These are phyloP conservation scores for Eudorina sp. DNA, from an alignment of 139 green algal species.

Conservation along the genomic window DNA sequence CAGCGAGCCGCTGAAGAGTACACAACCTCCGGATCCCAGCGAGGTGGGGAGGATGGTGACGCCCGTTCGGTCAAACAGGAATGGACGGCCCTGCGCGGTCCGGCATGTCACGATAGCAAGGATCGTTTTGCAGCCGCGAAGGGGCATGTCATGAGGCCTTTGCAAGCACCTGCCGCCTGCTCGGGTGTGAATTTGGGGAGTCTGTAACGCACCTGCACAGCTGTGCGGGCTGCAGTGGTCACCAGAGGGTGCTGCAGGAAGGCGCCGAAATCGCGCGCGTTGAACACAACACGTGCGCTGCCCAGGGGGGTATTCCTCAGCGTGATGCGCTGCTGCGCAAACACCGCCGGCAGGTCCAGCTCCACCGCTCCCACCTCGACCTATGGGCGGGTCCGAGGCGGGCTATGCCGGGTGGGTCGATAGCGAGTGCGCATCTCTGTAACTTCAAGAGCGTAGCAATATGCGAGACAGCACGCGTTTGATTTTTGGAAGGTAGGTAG, in stretches of 20 bases:
- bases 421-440: too few relatives aligned
- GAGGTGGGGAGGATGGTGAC: constrained; percentile 26
- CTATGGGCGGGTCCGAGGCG: background rate
- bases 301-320: constrained; percentile 55
- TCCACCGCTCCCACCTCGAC: constrained; percentile 47
- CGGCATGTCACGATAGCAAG: too few relatives aligned
- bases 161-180: too few relatives aligned
- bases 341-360: constrained; percentile 47
- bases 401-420: too few relatives aligned
- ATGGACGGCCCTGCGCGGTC: constrained; percentile 50
- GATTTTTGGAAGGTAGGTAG: too few relatives aligned
- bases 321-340: constrained; percentile 54
- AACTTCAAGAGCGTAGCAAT: too few relatives aligned
- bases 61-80: constrained; percentile 52
- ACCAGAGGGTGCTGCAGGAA: constrained; percentile 65
- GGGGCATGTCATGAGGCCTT: too few relatives aligned
- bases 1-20: constrained; percentile 51
- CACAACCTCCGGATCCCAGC: background rate
- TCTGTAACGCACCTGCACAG: constrained; percentile 61
- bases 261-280: constrained; percentile 56
- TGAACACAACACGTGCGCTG: constrained; percentile 56
- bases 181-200: too few relatives aligned
- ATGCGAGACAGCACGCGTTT: too few relatives aligned
- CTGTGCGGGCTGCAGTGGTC: constrained; percentile 1
- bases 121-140: too few relatives aligned